These are phyloP conservation scores for Pilaira anomala DNA, from an alignment of 192 early-diverging fungal genomes.

Conservation along the genomic window DNA sequence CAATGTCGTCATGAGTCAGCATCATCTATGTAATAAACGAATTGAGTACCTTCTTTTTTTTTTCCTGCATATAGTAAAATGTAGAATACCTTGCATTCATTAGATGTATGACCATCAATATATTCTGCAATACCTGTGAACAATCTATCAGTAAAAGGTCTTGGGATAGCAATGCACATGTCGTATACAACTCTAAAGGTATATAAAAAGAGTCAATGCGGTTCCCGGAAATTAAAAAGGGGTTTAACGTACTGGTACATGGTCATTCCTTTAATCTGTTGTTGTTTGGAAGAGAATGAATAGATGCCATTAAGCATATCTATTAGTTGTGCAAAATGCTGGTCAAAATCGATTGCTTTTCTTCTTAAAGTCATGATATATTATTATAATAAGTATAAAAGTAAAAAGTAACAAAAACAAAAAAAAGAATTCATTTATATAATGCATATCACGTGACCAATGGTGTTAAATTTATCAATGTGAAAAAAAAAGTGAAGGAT, in stretches of 20 bases:
- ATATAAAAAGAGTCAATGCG: too few species aligned
- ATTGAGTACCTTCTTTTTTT: neutral
- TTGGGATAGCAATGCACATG: conserved; percentile 73
- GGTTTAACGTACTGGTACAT: conserved; percentile 63
- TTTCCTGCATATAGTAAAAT: neutral
- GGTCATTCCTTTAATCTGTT: conserved; percentile 58
- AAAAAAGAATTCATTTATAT: neutral
- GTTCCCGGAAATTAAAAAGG: neutral
- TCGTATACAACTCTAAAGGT: conserved; percentile 65
- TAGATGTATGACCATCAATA: conserved; percentile 54
- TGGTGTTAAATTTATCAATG: neutral
- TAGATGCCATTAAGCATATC: conserved; percentile 50
- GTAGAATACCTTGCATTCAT: conserved; percentile 46
- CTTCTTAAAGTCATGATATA: conserved; percentile 49
- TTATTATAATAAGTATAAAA: neutral
- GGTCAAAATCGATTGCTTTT: conserved; percentile 51
- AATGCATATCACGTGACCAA: neutral
- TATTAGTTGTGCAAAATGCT: conserved; percentile 45
- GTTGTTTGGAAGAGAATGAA: conserved; percentile 45
- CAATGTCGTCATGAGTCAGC: conserved; percentile 62
- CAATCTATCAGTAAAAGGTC: conserved; percentile 61
- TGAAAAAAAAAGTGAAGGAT: neutral
- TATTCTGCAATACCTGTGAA: conserved; percentile 67
- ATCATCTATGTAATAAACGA: conserved; percentile 45
- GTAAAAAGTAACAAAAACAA: neutral